Evolutionary conservation across 1,139 yeast genomes (phyloP).

Genomic region (Blastobotrys proliferans): DNA sequence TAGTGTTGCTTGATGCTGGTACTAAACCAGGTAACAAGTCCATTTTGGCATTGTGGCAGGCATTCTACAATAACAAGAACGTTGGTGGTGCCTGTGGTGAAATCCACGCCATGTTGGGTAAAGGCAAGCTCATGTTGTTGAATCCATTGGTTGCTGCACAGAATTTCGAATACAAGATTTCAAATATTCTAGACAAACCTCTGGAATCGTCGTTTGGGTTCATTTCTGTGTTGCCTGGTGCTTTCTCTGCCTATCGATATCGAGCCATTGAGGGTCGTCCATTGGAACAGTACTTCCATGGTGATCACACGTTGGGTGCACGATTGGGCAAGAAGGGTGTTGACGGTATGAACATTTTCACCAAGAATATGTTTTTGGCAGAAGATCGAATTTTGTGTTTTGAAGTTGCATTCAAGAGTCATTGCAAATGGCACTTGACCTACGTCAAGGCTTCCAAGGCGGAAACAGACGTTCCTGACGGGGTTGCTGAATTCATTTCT

Average conservation of each 20-base stretch:
- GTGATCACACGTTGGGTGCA: constrained; percentile 57
- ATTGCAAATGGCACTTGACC: constrained; percentile 78
- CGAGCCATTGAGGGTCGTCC: constrained; percentile 49
- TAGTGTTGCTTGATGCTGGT: constrained; percentile 86
- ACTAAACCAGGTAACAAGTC: constrained; percentile 88
- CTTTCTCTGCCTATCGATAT: constrained; percentile 73
- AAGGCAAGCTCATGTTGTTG: constrained; percentile 64
- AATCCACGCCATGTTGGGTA: constrained; percentile 90
- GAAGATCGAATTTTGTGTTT: constrained; percentile 94
- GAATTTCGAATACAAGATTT: constrained; percentile 92
- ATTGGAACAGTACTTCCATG: constrained; percentile 81
- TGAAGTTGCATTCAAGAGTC: constrained; percentile 79
- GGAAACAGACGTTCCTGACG: constrained; percentile 93
- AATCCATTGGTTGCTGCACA: constrained; percentile 96
- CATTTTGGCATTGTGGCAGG: constrained; percentile 89
- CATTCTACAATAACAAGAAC: constrained; percentile 89
- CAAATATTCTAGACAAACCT: constrained; percentile 91
- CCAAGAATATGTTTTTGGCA: constrained; percentile 91
- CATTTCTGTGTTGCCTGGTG: constrained; percentile 93
- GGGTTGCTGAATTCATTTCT: constrained; percentile 76
- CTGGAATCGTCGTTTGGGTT: constrained; percentile 90
- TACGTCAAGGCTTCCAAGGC: constrained; percentile 90
- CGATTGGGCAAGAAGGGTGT: constrained; percentile 45
- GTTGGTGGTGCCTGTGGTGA: constrained; percentile 99
- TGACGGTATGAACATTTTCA: constrained; percentile 64